Evolutionary conservation across 768 basidiomycete species (phyloP).

Genomic region (Collybiopsis luxurians): DNA sequence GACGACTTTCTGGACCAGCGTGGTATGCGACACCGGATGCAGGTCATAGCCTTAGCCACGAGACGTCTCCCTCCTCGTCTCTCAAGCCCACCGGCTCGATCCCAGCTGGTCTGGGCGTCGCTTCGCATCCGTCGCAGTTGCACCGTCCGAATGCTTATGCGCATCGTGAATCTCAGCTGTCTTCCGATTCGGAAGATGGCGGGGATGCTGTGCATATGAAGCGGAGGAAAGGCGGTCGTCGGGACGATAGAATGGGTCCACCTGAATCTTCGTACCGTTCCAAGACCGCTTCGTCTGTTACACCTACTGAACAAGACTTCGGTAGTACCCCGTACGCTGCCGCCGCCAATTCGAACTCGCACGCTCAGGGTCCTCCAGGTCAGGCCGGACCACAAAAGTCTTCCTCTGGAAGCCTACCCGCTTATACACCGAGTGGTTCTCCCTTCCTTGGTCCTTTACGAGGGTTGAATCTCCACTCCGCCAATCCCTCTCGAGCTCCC

Average conservation of each 20-base stretch:
- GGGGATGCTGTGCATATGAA: constrained; percentile 5
- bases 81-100: constrained; percentile 1
- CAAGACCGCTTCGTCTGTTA: too few species aligned
- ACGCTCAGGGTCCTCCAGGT: too few species aligned
- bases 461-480: constrained; percentile 71
- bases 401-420: constrained; percentile 16
- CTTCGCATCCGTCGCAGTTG: constrained; percentile 21
- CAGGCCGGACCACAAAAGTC: too few species aligned
- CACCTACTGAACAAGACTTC: too few species aligned
- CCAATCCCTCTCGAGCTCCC: constrained; percentile 67
- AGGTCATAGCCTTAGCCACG: not conserved
- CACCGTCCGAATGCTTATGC: constrained; percentile 13
- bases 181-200: constrained; percentile 21
- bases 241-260: not conserved
- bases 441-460: constrained; percentile 79
- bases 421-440: constrained; percentile 69
- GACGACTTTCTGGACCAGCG: constrained; percentile 3
- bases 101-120: not conserved
- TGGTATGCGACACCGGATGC: constrained; percentile 6
- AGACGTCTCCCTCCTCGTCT: not conserved
- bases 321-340: too few species aligned
- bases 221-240: not conserved
- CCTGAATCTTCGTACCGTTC: constrained; percentile 17
- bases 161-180: constrained; percentile 18
- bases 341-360: too few species aligned